phyloP scores from a whole-genome alignment of 306 rosid species.

The Trifolium pratense region DNA sequence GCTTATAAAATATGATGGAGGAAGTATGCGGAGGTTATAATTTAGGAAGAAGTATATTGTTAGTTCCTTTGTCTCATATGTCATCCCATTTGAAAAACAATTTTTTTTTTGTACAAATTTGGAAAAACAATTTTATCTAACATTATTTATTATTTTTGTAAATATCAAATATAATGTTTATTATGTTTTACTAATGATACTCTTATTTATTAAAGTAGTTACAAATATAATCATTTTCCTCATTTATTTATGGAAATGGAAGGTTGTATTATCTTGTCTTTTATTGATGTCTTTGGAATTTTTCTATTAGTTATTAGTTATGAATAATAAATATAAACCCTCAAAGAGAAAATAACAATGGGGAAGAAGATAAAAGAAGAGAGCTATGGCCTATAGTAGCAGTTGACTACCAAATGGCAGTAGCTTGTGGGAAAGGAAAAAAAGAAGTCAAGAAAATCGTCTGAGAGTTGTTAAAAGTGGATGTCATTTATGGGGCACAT shows the following conservation, averaged over 20 bases:
- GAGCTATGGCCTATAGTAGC: neutral
- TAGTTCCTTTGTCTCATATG: no score
- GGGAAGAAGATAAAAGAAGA: neutral
- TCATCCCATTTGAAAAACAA: no score
- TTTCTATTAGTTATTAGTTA: conserved; percentile 7
- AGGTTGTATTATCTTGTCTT: conserved; percentile 15
- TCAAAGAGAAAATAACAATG: conserved; percentile 31
- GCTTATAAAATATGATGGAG: no score
- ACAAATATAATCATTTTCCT: neutral
- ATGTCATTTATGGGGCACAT: conserved; percentile 26
- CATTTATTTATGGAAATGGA: conserved; percentile 32
- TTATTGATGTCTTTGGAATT: conserved; percentile 14
- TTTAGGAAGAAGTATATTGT: no score
- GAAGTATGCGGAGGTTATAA: no score
- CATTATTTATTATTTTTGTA: no score
- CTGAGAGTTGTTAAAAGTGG: conserved; percentile 48
- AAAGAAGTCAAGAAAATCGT: conserved; percentile 59
- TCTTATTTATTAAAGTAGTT: no score
- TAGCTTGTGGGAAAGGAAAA: conserved; percentile 20
- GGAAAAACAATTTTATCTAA: no score
- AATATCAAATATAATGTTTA: no score
- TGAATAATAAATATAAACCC: conserved; percentile 29
- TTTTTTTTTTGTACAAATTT: no score
- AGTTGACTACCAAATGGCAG: neutral
- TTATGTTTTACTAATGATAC: no score